These are phyloP conservation scores for Encephalitozoon intestinalis DNA, from an alignment of 371 early-diverging fungal genomes.

Conservation along the genomic window DNA sequence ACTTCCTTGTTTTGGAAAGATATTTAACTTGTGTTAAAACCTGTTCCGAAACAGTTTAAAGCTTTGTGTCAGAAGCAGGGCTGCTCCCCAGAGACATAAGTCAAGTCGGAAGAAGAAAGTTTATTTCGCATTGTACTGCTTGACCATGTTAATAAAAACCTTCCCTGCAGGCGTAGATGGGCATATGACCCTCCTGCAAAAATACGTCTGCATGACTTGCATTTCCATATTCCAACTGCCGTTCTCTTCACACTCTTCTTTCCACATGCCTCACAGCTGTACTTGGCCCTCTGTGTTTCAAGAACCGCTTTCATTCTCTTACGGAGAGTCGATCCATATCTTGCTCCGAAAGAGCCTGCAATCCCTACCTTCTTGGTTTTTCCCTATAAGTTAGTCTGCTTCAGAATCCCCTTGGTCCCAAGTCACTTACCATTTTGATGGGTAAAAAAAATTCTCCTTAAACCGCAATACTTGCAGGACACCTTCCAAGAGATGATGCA, in stretches of 20 bases:
- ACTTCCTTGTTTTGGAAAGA: background rate
- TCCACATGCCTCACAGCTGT: conserved; percentile 98
- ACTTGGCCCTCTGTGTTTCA: conserved; percentile 95
- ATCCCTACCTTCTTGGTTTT: conserved; percentile 99
- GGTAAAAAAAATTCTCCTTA: conserved; percentile 10
- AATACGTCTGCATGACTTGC: conserved; percentile 84
- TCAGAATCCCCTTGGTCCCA: background rate
- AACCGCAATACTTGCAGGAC: background rate
- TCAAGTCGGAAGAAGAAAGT: background rate
- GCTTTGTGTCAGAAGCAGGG: background rate
- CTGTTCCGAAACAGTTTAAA: background rate
- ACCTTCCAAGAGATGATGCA: background rate
- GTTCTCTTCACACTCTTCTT: conserved; percentile 84
- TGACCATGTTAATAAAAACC: conserved; percentile 43
- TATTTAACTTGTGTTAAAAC: conserved; percentile 3
- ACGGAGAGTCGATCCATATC: conserved; percentile 99
- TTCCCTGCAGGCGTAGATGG: conserved; percentile 62
- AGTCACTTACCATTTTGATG: conserved; percentile 11
- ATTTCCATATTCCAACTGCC: conserved; percentile 98
- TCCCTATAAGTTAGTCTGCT: conserved; percentile 11
- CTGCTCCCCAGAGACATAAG: background rate
- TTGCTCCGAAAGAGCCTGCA: conserved; percentile 98
- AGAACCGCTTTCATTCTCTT: conserved; percentile 99
- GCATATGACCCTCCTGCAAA: conserved; percentile 98
- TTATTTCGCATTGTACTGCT: conserved; percentile 28